Evolutionary conservation across 306 rosid species (phyloP), one percentile per base, ranked within the genome.

Genomic region (Vigna unguiculata): DNA sequence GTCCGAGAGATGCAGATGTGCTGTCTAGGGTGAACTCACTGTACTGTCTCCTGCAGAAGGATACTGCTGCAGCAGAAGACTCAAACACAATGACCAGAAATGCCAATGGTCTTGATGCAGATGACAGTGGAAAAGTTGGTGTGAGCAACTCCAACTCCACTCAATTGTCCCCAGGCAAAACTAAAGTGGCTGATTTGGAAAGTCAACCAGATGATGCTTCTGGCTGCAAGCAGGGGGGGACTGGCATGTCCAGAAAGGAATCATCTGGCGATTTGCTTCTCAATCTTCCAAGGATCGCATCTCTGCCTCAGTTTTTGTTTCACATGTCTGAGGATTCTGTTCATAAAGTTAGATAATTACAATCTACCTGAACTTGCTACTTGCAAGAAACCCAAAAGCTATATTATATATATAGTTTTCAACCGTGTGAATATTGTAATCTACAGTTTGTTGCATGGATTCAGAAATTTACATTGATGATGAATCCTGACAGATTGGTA

Each of bases 1-100:
- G 87, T 10, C 93, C 11, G 88, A 90, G 6, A 89, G 90, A 86
- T 85, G 78, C 59, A 79, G 81, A 73, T 76, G 84, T 90, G 64
- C 80, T 92, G 96, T 76, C 89, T 13, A 87, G 90, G 82, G 97
- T 92, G 76, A 85, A 90, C 78, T 92, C 97, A 10, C 88, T 90
- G 1, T 90, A 81, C 74, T 85, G 87, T 78, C 93, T 92, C 58
- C 80, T 90, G 71, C 96, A 87, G 84, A 90, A 77, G 73, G 96
- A 87, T 72, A 86, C 93, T 84, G 70, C 80, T 3, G n/a, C 82
- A 10, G 57, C 83, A 16, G 84, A 84, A 41, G 87, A 80, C 66
- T 63, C 82, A 19, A 20, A 7, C 25, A 17, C 63, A 80, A 16
- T 46, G 5, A 63, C 51, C 47, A 58, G 47, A 64, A 61, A 55